phyloP scores from a whole-genome alignment of 2,329 filamentous ascomycete genomes.

The Diaporthe ampelina region DNA sequence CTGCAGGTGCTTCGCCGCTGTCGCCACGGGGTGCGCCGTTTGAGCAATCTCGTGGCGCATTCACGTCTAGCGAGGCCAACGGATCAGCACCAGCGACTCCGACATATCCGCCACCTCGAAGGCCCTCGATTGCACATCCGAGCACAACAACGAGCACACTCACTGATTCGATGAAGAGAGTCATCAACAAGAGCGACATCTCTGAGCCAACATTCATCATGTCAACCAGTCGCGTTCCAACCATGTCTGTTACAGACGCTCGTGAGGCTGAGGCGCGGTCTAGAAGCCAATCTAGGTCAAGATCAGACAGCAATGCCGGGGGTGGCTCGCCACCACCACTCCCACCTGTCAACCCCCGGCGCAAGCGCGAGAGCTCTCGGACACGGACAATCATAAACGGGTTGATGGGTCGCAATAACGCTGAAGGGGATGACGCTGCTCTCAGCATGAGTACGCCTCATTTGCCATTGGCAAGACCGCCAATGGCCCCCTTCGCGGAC shows the following conservation, averaged over 20 bases:
- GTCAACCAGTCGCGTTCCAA: conserved; percentile 61
- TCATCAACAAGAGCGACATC: conserved; percentile 62
- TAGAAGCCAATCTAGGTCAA: conserved; percentile 55
- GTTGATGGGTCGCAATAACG: conserved; percentile 53
- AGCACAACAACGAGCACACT: conserved; percentile 49
- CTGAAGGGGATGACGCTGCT: conserved; percentile 49
- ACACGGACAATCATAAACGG: conserved; percentile 58
- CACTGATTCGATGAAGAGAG: conserved; percentile 57
- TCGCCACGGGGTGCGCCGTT: conserved; percentile 53
- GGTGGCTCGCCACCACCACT: conserved; percentile 60
- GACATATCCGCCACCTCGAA: conserved; percentile 50
- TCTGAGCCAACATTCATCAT: conserved; percentile 65
- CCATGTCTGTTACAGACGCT: conserved; percentile 48
- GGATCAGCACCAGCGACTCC: conserved; percentile 51
- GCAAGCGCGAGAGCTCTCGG: conserved; percentile 56
- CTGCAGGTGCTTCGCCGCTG: conserved; percentile 60
- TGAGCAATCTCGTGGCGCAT: conserved; percentile 51
- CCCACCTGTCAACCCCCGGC: conserved; percentile 71
- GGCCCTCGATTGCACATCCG: conserved; percentile 50
- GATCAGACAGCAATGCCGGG: conserved; percentile 54
- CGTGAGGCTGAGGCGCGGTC: conserved; percentile 49
- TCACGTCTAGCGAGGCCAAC: conserved; percentile 46
- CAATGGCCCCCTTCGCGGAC: conserved; percentile 34
- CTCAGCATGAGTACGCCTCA: conserved; percentile 50
- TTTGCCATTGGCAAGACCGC: conserved; percentile 46